Evolutionary conservation across 257 asterid genomes (phyloP).

Genomic region (Scutellaria minor): DNA sequence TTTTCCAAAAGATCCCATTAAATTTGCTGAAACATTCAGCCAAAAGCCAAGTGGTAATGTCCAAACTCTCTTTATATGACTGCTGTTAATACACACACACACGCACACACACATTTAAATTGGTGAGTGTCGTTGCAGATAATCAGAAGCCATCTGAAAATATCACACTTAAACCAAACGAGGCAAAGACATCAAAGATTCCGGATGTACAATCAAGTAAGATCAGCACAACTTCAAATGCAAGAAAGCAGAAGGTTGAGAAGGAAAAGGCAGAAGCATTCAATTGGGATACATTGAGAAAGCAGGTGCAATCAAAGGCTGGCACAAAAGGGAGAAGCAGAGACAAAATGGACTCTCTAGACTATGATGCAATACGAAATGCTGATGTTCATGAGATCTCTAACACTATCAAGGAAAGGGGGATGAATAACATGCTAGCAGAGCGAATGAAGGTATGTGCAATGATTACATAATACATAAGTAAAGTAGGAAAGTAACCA

Average conservation of each 20-base stretch:
- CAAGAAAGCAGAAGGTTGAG: slow-evolving; percentile 57
- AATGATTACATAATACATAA: background rate
- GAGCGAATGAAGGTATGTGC: slow-evolving; percentile 74
- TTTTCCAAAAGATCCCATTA: slow-evolving; percentile 34
- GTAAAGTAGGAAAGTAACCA: slow-evolving; percentile 20
- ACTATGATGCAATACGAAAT: slow-evolving; percentile 67
- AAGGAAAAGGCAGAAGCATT: slow-evolving; percentile 47
- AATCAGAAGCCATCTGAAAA: slow-evolving; percentile 29
- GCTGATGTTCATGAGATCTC: slow-evolving; percentile 62
- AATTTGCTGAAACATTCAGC: slow-evolving; percentile 46
- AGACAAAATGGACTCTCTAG: slow-evolving; percentile 71
- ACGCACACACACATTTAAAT: slow-evolving; percentile 10
- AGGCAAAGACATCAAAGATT: slow-evolving; percentile 30
- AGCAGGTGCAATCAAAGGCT: slow-evolving; percentile 41
- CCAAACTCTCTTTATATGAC: slow-evolving; percentile 24
- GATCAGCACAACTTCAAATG: slow-evolving; percentile 40
- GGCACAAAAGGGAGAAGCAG: slow-evolving; percentile 54
- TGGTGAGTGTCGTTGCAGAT: slow-evolving; percentile 38
- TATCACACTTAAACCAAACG: slow-evolving; percentile 28
- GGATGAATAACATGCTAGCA: slow-evolving; percentile 74
- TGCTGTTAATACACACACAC: background rate
- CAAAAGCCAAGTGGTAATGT: slow-evolving; percentile 49
- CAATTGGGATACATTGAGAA: slow-evolving; percentile 76
- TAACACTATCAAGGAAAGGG: slow-evolving; percentile 59
- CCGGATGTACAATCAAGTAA: slow-evolving; percentile 32